Base-by-base conservation (phyloP, 805 yeast genomes). In the Millerozyma acaciae region DNA sequence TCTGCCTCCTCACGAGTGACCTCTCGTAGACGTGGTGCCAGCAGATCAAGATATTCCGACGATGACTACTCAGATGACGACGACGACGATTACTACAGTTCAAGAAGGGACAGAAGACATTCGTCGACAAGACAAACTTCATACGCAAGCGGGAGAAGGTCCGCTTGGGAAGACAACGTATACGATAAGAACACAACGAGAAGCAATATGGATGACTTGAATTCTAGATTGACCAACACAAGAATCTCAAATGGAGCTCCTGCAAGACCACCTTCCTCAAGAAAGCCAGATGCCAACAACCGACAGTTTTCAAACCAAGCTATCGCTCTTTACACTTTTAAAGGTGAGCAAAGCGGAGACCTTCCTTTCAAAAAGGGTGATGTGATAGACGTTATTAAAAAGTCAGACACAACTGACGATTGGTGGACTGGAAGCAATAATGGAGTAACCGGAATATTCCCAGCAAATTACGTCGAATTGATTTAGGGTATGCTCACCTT, bases 381-480 rank as follows among this genome's bases (percentile, higher is more conserved):
- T 57, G 83, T 85, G 10, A 85, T 93, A 46, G 81, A 86, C 26
- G 84, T 93, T 44, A 65, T 85, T 35, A 86, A 88, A 58, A 86
- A 84, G 59, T 79, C 93, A 7, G 89, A 84, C 6, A 82, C 96
- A 9, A 76, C 79, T 31, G 95, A 93, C 56, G 97, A 93, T 57
- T 93, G 98, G 98, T 93, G 98, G 98, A 87, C 96, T 0, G 98
- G 98, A 17, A 78, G 84, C 54, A 66, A 78, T 34, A 84, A 84
- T 45, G 90, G 94, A 8, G 63, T 62, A 40, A 86, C 85, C 48
- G 98, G 98, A 26, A 89, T 89, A 15, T 90, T 90, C 73, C 98
- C 98, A 7, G 98, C 98, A 2, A 90, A 90, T 57, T 90, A 90
- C 53, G 97, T 90, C 26, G 95, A 89, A 54, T 60, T 89, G 48